Conservation (phyloP, 176 grass and related monocot species). For the Ensete glaucum region DNA sequence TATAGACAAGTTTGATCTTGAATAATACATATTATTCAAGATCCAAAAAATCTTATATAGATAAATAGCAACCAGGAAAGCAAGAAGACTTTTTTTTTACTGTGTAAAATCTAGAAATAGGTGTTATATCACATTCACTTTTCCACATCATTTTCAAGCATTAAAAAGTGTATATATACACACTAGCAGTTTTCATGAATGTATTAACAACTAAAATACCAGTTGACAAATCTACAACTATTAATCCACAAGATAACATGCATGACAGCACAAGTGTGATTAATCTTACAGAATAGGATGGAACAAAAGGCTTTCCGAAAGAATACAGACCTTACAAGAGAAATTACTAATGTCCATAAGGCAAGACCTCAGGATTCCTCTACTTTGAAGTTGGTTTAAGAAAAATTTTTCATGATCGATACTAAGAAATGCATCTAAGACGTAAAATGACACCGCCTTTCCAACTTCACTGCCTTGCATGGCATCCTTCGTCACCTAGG, state of each 20-base stretch:
- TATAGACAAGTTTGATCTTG: not conserved
- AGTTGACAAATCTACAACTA: no score
- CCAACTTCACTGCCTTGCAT: slow-evolving; percentile 82
- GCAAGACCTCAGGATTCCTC: slow-evolving; percentile 75
- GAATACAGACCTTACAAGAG: slow-evolving; percentile 56
- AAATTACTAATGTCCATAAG: slow-evolving; percentile 71
- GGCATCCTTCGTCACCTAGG: slow-evolving; percentile 83
- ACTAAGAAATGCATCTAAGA: slow-evolving; percentile 80
- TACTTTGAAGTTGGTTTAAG: slow-evolving; percentile 88
- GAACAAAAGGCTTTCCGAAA: slow-evolving; percentile 1
- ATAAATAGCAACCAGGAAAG: not conserved
- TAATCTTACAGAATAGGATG: not conserved
- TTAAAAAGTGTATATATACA: no score
- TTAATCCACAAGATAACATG: no score
- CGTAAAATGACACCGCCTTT: slow-evolving; percentile 82
- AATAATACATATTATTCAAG: not conserved
- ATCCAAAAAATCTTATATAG: not conserved
- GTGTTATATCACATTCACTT: not conserved
- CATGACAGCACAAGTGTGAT: not conserved
- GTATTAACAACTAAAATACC: not conserved
- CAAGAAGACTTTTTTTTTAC: not conserved
- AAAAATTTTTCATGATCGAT: slow-evolving; percentile 89
- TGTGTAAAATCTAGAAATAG: not conserved
- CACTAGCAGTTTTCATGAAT: not conserved
- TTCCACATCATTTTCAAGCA: not conserved